Evolutionary conservation across 2,329 filamentous ascomycete genomes (phyloP).

Genomic region (Lizonia empirigonia): DNA sequence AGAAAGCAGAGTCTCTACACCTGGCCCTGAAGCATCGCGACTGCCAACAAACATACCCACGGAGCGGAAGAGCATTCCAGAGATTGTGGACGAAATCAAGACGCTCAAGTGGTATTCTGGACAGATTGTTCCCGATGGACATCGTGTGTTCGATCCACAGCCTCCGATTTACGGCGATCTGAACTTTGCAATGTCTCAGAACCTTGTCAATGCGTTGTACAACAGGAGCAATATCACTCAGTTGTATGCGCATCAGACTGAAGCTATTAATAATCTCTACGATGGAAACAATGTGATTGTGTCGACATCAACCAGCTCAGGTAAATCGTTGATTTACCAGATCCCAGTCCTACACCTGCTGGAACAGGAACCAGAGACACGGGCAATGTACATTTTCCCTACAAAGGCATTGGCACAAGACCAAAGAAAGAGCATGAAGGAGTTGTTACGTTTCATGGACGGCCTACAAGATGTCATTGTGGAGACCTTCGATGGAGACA

Average conservation of each 20-base stretch:
- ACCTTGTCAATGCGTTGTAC: conserved; percentile 93
- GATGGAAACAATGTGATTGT: conserved; percentile 87
- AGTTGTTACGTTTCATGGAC: conserved; percentile 80
- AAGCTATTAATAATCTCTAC: conserved; percentile 87
- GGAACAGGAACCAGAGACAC: conserved; percentile 74
- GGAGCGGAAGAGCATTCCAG: conserved; percentile 77
- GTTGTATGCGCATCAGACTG: conserved; percentile 89
- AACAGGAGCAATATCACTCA: conserved; percentile 86
- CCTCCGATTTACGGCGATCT: conserved; percentile 81
- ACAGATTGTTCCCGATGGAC: conserved; percentile 91
- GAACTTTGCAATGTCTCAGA: conserved; percentile 84
- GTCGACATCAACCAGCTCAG: conserved; percentile 92
- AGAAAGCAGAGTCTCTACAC: conserved; percentile 50
- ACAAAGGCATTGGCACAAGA: conserved; percentile 97
- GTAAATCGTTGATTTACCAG: conserved; percentile 98
- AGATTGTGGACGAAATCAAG: conserved; percentile 85
- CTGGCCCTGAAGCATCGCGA: conserved; percentile 51
- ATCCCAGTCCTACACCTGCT: conserved; percentile 87
- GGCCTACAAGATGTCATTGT: conserved; percentile 76
- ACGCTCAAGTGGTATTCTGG: conserved; percentile 84
- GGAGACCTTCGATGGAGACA: conserved; percentile 96
- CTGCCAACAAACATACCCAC: conserved; percentile 76
- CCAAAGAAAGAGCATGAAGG: conserved; percentile 84
- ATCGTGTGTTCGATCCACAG: conserved; percentile 88
- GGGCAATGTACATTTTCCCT: conserved; percentile 97